Evolutionary conservation across 768 basidiomycete genomes (phyloP).

Genomic region (Mycena galopus): DNA sequence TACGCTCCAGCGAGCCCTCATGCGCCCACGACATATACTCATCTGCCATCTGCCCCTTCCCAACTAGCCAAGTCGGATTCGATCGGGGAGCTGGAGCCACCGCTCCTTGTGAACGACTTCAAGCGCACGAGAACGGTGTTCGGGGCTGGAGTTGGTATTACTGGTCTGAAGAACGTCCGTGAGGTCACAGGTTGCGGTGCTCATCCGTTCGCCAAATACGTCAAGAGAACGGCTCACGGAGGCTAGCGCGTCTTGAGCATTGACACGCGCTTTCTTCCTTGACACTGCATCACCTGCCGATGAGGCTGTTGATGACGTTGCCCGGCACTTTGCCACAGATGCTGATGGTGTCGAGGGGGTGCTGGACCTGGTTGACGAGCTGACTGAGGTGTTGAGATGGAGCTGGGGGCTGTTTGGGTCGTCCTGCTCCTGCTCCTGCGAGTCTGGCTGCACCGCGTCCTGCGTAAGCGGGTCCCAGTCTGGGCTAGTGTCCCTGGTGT

Average conservation of each 20-base stretch:
- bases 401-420: neutral
- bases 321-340: neutral
- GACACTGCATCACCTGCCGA: neutral
- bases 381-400: neutral
- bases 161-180: slow-evolving; percentile 1
- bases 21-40: neutral
- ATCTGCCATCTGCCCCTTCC: slow-evolving; percentile 3
- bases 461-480: neutral
- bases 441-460: neutral
- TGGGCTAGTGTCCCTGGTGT: neutral
- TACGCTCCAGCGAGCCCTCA: neutral
- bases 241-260: neutral
- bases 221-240: slow-evolving; percentile 11
- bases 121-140: neutral
- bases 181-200: slow-evolving; percentile 1
- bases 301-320: neutral
- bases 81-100: neutral
- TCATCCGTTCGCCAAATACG: slow-evolving; percentile 4
- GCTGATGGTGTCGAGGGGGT: neutral
- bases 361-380: neutral
- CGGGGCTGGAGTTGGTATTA: slow-evolving; percentile 11
- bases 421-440: neutral
- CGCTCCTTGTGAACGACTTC: neutral
- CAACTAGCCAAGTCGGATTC: slow-evolving; percentile 3
- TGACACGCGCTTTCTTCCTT: slow-evolving; percentile 4